Evolutionary conservation across 2,329 filamentous ascomycete species (phyloP).

Genomic region (Aotearoamyces nothofagi): DNA sequence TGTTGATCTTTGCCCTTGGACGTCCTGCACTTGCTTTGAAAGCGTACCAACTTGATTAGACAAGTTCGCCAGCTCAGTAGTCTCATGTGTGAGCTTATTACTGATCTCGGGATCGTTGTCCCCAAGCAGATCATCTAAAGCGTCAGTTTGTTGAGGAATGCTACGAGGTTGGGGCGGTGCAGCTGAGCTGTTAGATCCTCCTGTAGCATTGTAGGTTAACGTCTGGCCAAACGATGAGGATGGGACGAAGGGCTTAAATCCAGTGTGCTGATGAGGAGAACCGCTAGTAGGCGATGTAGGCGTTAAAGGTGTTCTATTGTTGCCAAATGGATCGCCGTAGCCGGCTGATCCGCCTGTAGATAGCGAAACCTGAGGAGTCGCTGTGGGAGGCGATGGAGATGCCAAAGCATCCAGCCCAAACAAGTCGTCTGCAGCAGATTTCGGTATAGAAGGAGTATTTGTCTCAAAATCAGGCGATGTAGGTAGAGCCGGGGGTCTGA

Average conservation of each 20-base stretch:
- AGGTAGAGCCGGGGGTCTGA: constrained; percentile 27
- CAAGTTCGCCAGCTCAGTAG: constrained; percentile 83
- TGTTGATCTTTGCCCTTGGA: constrained; percentile 64
- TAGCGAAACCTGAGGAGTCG: constrained; percentile 44
- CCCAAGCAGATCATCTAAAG: constrained; percentile 73
- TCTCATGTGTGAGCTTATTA: constrained; percentile 78
- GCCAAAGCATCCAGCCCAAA: constrained; percentile 75
- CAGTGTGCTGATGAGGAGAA: constrained; percentile 10
- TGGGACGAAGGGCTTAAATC: constrained; percentile 82
- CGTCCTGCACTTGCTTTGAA: constrained; percentile 86
- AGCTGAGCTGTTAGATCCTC: constrained; percentile 27
- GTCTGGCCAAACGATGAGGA: constrained; percentile 85
- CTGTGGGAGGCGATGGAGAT: constrained; percentile 29
- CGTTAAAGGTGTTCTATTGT: constrained; percentile 21
- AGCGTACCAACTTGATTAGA: constrained; percentile 90
- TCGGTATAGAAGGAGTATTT: constrained; percentile 34
- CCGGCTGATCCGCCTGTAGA: constrained; percentile 59
- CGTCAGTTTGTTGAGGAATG: constrained; percentile 27
- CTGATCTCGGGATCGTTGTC: constrained; percentile 80
- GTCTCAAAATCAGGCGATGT: constrained; percentile 27
- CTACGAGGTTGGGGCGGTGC: constrained; percentile 19
- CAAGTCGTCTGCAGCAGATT: constrained; percentile 81
- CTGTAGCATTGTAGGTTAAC: constrained; percentile 63
- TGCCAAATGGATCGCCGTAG: constrained; percentile 29
- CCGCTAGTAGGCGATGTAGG: constrained; percentile 12